Conservation (phyloP, 768 basidiomycete genomes). For the Mycena floridula region DNA sequence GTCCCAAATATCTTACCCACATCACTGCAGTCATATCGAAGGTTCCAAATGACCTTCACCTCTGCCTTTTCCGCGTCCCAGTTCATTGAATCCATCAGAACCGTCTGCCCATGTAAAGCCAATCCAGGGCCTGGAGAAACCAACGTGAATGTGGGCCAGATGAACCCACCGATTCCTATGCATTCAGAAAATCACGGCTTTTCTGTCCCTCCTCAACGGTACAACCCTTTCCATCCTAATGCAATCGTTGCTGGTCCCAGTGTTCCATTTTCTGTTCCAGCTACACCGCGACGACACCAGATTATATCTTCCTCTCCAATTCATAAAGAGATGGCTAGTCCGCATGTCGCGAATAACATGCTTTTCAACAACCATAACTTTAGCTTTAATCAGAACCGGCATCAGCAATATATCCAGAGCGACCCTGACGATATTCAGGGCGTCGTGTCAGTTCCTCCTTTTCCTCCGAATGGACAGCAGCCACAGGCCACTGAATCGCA, state of each 20-base stretch:
- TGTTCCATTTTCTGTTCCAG: too few relatives aligned
- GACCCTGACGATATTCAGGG: neutral
- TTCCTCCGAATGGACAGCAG: neutral
- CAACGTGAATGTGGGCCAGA: too few relatives aligned
- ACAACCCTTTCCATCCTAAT: too few relatives aligned
- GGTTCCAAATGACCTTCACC: conserved; percentile 71
- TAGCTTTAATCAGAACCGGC: neutral
- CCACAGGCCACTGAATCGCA: conserved; percentile 10
- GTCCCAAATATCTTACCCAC: too few relatives aligned
- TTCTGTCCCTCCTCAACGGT: too few relatives aligned
- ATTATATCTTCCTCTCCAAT: conserved; percentile 13
- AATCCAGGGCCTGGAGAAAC: too few relatives aligned
- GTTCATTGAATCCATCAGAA: conserved; percentile 57
- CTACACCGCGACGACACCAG: too few relatives aligned
- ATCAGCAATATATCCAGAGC: neutral
- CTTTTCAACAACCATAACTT: neutral
- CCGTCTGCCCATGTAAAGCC: conserved; percentile 71
- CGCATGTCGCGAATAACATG: neutral
- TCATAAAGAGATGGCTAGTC: neutral
- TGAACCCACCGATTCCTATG: too few relatives aligned
- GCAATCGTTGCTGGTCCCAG: too few relatives aligned
- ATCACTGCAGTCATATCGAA: conserved; percentile 52
- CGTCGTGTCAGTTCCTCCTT: neutral
- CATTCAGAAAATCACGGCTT: too few relatives aligned
- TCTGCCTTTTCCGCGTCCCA: conserved; percentile 40